Percentiles rank a stretch among this genome's conserved stretches.
Evolutionary conservation across 1,139 yeast genomes (phyloP).

Genomic region (Debaryomyces nepalensis): DNA sequence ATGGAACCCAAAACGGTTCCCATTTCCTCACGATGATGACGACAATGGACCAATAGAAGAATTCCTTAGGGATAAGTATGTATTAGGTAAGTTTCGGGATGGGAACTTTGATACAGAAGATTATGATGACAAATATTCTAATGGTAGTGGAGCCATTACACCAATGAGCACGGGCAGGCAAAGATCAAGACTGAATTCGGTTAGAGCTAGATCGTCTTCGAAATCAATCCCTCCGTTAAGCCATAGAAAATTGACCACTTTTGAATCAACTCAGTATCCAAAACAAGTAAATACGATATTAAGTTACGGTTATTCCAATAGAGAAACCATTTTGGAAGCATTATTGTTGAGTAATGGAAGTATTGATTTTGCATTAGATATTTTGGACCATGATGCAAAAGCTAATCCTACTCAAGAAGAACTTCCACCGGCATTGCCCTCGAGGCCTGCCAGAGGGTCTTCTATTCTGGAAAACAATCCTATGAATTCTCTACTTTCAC

Average conservation of each 20-base stretch:
- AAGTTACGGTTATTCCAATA: constrained; percentile 52
- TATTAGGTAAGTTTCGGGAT: constrained; percentile 49
- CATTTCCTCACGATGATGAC: constrained; percentile 74
- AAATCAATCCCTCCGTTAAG: constrained; percentile 37
- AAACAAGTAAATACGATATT: constrained; percentile 43
- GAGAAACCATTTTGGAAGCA: constrained; percentile 55
- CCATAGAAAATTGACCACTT: constrained; percentile 48
- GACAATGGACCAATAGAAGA: constrained; percentile 56
- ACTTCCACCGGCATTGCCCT: constrained; percentile 52
- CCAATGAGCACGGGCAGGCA: constrained; percentile 14
- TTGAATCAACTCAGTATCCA: constrained; percentile 47
- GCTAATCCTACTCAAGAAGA: constrained; percentile 43
- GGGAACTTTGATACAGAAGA: constrained; percentile 32
- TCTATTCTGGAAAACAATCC: constrained; percentile 24
- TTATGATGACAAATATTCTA: constrained; percentile 27
- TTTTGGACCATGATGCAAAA: constrained; percentile 45
- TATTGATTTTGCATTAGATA: constrained; percentile 52
- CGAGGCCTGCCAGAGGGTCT: constrained; percentile 37
- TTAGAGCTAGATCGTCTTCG: constrained; percentile 13
- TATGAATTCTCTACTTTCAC: constrained; percentile 20
- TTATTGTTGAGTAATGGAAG: constrained; percentile 52
- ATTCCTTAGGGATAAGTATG: constrained; percentile 59
- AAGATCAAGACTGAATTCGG: constrained; percentile 34
- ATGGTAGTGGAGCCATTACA: constrained; percentile 17
- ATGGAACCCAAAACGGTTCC: constrained; percentile 66